These are phyloP conservation scores for Aphanomyces invadans DNA, from an alignment of 352 stramenopile genomes.

Conservation along the genomic window DNA sequence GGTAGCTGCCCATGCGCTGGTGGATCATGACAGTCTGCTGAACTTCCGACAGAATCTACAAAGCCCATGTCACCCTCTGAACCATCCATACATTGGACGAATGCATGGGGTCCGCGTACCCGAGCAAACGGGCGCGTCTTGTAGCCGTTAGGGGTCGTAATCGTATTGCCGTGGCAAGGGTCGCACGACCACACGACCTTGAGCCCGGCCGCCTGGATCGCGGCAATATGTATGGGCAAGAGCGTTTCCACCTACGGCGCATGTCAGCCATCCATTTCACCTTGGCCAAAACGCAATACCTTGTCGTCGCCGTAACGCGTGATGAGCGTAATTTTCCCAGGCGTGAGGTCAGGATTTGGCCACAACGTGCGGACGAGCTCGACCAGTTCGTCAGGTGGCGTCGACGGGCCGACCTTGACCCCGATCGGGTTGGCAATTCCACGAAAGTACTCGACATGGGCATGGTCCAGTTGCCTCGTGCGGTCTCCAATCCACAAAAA, in stretches of 20 bases:
- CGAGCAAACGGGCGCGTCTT: constrained; percentile 97
- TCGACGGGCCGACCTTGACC: constrained; percentile 97
- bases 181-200: constrained; percentile 97
- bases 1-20: constrained; percentile 86
- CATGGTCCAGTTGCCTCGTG: constrained; percentile 95
- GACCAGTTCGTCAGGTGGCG: constrained; percentile 91
- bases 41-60: constrained; percentile 93
- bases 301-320: constrained; percentile 96
- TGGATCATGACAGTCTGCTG: constrained; percentile 98
- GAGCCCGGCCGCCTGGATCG: constrained; percentile 91
- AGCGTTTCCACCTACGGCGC: constrained; percentile 83
- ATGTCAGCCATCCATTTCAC: not conserved
- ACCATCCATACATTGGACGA: no score
- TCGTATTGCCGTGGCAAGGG: constrained; percentile 97
- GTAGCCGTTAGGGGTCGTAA: constrained; percentile 91
- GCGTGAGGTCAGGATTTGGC: constrained; percentile 86
- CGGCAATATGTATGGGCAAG: constrained; percentile 93
- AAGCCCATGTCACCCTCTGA: not conserved
- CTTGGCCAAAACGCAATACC: constrained; percentile 89
- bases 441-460: constrained; percentile 97
- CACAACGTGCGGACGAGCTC: constrained; percentile 94
- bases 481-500: constrained; percentile 99
- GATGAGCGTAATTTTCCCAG: constrained; percentile 97
- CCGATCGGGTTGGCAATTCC: constrained; percentile 98
- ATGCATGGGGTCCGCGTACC: no score